Conservation (phyloP, 768 basidiomycete genomes). For the Psilocybe subaeruginosa region DNA sequence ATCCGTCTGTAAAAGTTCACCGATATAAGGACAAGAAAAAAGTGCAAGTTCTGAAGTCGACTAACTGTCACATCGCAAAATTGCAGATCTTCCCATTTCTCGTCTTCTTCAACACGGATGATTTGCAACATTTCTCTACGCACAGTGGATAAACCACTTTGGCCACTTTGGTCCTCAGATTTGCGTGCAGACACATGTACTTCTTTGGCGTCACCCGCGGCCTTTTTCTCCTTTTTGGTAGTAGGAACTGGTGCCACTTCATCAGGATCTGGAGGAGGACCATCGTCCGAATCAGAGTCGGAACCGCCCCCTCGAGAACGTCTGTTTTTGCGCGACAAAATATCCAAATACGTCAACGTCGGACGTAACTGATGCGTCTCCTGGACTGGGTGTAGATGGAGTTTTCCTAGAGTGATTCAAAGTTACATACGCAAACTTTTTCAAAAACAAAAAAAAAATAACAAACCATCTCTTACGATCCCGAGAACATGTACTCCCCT, state of each 20-base stretch:
- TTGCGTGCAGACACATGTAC: conserved; percentile 78
- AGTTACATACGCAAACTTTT: neutral
- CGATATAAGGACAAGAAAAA: conserved; percentile 7
- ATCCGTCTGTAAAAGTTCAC: conserved; percentile 45
- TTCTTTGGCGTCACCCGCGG: conserved; percentile 64
- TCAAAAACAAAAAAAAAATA: neutral
- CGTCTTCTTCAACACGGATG: conserved; percentile 80
- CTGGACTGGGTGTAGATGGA: conserved; percentile 78
- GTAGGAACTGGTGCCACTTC: conserved; percentile 53
- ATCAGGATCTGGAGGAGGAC: conserved; percentile 80
- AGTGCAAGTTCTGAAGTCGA: conserved; percentile 3
- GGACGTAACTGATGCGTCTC: conserved; percentile 85
- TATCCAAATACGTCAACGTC: conserved; percentile 79
- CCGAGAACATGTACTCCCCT: conserved; percentile 77
- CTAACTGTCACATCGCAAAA: conserved; percentile 70
- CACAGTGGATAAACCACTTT: conserved; percentile 69
- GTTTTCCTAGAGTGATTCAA: conserved; percentile 47
- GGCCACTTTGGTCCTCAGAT: conserved; percentile 63
- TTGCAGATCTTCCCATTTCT: conserved; percentile 70
- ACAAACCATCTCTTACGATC: conserved; percentile 73
- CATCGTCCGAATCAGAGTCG: conserved; percentile 79
- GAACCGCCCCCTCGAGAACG: conserved; percentile 52
- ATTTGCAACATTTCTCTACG: conserved; percentile 77
- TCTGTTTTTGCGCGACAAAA: conserved; percentile 64
- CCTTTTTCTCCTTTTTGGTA: conserved; percentile 64